Conservation (phyloP, 73 alveolate genomes). For the Effrenium voratum region DNA sequence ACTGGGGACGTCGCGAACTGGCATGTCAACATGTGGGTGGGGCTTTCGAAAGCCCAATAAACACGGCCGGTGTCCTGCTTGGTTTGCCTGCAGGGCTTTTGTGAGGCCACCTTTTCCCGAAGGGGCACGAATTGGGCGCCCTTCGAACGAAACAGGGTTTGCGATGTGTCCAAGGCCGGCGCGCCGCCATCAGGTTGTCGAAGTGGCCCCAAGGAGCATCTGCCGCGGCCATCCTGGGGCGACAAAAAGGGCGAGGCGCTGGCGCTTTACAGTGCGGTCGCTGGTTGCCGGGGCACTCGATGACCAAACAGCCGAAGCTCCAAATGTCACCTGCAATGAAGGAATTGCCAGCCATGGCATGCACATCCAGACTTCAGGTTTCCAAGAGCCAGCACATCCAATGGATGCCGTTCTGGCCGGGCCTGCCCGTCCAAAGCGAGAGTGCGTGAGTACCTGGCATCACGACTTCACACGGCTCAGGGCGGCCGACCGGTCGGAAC, state of each 20-base stretch:
- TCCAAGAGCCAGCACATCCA: not conserved
- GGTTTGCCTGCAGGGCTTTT: not conserved
- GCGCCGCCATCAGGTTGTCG: conserved; percentile 91
- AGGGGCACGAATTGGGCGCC: too few relatives aligned
- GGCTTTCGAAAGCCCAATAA: not conserved
- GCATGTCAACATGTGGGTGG: not conserved
- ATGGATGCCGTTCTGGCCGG: not conserved
- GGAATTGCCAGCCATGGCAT: too few relatives aligned
- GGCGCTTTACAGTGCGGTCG: not conserved
- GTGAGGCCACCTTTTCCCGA: too few relatives aligned
- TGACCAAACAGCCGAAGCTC: conserved; percentile 89
- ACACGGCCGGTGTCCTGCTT: too few relatives aligned
- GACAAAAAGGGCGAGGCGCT: not conserved
- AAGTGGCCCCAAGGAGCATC: conserved; percentile 87
- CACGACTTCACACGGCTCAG: too few relatives aligned
- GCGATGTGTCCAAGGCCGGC: not conserved
- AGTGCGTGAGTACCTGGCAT: conserved; percentile 75
- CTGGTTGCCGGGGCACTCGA: conserved; percentile 27
- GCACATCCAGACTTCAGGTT: not conserved
- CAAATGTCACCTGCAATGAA: conserved; percentile 83
- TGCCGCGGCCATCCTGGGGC: conserved; percentile 88
- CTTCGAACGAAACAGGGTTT: too few relatives aligned
- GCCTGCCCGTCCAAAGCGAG: conserved; percentile 91
- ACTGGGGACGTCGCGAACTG: not conserved
- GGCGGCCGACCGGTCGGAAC: too few relatives aligned